Conservation (phyloP, 768 basidiomycete species). For the Collybiopsis confluens region DNA sequence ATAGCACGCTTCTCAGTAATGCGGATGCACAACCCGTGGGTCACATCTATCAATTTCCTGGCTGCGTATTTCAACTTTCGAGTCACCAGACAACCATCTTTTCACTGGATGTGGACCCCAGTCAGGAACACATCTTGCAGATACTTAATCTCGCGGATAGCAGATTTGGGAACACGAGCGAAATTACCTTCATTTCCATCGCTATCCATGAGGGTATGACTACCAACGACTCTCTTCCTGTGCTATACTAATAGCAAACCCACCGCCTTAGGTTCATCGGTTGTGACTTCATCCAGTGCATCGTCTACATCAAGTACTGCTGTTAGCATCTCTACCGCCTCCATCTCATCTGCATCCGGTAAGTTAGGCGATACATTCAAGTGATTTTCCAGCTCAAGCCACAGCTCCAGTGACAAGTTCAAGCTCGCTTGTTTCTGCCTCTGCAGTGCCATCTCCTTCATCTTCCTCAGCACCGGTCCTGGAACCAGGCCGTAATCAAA, state of each 20-base stretch:
- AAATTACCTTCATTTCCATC: conserved; percentile 22
- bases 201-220: conserved; percentile 11
- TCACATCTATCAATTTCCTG: background rate
- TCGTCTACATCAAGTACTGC: background rate
- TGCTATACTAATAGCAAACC: background rate
- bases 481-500: background rate
- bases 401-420: background rate
- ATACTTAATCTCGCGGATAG: conserved; percentile 22
- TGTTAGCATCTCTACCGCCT: background rate
- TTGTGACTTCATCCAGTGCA: background rate
- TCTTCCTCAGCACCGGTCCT: background rate
- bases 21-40: conserved; percentile 17
- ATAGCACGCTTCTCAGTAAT: conserved; percentile 15
- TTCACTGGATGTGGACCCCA: conserved; percentile 22
- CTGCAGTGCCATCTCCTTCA: background rate
- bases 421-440: background rate
- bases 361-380: background rate
- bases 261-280: background rate
- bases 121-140: conserved; percentile 16
- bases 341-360: background rate
- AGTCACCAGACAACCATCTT: conserved; percentile 22
- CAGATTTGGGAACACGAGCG: conserved; percentile 13
- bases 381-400: background rate
- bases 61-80: background rate
- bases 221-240: too few relatives aligned